Base-by-base conservation (phyloP, 495 filamentous ascomycete species). In the Neurospora sp. region DNA sequence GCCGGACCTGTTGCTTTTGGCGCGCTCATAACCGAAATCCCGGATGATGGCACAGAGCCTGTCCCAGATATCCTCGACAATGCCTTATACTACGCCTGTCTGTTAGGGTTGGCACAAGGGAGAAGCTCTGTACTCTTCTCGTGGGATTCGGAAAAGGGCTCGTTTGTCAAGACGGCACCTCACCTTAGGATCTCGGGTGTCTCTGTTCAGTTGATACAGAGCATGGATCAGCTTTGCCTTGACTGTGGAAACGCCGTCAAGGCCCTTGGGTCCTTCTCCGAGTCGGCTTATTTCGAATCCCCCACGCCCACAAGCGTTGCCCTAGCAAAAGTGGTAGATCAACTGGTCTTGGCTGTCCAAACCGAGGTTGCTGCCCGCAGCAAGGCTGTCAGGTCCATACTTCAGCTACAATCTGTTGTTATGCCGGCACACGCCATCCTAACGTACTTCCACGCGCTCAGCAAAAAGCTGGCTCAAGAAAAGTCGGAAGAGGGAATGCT, bases 41-140 rank as follows among this genome's bases (percentile, higher is more conserved):
- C 54, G 27, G 27, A 66, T 5, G 27, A 66, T 66, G 54, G 54
- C 6, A 31, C 54, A 35, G 54, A 66, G 6, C 27, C 54, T 66
- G 27, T 66, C 2, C 70, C 77, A 9, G 77, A 81, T 38, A 74
- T 86, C 12, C 74, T 87, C 18, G 82, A 81, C 41, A 76, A 85
- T 20, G 82, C 85, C 54, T 74, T 86, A 2, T 90, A 93, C 75
- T 79, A 91, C 41, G 79, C 88, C 69, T 91, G 89, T 31, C 81
- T 97, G 23, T 80, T 93, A 42, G 87, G 89, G 70, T 86, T 97
- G 11, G 92, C 91, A 0, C 85, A 98, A 3, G 96, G 96, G 6
- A 88, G 93, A 82, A 91, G 89, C 70, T 97, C 95, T 0, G 80
- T 91, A 11, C 87, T 97, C 69, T 98, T 96, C 80, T 79, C 79